These are phyloP conservation scores for Zelonia costaricensis DNA, from an alignment of 208 protist species.

Conservation along the genomic window DNA sequence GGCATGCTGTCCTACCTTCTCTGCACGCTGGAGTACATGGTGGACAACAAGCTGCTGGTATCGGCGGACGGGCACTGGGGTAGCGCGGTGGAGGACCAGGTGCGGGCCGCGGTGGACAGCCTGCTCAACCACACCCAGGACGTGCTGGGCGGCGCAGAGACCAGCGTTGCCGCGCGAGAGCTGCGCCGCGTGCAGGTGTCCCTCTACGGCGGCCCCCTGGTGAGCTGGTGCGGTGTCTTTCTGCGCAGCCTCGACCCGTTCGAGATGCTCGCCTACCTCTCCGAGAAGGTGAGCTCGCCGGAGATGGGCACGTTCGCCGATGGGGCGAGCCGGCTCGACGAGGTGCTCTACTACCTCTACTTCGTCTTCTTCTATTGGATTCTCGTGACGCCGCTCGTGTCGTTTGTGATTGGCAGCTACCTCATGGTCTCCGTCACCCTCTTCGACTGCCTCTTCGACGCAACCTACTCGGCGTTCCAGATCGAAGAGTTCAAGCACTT, in stretches of 20 bases:
- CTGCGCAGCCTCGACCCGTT: slow-evolving; percentile 57
- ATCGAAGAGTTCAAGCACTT: slow-evolving; percentile 90
- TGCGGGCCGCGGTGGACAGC: slow-evolving; percentile 25
- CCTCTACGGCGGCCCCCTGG: slow-evolving; percentile 35
- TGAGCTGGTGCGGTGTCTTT: slow-evolving; percentile 28
- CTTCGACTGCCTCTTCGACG: slow-evolving; percentile 79
- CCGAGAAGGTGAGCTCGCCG: slow-evolving; percentile 44
- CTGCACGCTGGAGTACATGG: slow-evolving; percentile 62
- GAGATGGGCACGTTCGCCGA: slow-evolving; percentile 48
- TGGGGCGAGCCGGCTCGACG: slow-evolving; percentile 40
- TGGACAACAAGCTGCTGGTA: slow-evolving; percentile 46
- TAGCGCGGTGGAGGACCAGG: slow-evolving; percentile 63
- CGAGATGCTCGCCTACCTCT: slow-evolving; percentile 70
- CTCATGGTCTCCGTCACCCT: slow-evolving; percentile 65
- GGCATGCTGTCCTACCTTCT: slow-evolving; percentile 52
- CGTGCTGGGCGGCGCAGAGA: slow-evolving; percentile 29
- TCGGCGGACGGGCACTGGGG: slow-evolving; percentile 56
- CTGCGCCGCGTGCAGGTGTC: slow-evolving; percentile 18
- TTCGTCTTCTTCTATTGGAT: slow-evolving; percentile 82
- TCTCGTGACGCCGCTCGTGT: slow-evolving; percentile 75
- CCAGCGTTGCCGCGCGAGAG: slow-evolving; percentile 1
- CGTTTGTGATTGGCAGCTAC: slow-evolving; percentile 77
- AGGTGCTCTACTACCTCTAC: slow-evolving; percentile 76
- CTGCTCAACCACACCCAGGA: slow-evolving; percentile 42
- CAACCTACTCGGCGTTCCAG: slow-evolving; percentile 82